Percentiles rank a stretch among this genome's conserved stretches.
These are phyloP conservation scores for Tylopilus sp. DNA, from an alignment of 768 basidiomycete genomes.

Conservation along the genomic window DNA sequence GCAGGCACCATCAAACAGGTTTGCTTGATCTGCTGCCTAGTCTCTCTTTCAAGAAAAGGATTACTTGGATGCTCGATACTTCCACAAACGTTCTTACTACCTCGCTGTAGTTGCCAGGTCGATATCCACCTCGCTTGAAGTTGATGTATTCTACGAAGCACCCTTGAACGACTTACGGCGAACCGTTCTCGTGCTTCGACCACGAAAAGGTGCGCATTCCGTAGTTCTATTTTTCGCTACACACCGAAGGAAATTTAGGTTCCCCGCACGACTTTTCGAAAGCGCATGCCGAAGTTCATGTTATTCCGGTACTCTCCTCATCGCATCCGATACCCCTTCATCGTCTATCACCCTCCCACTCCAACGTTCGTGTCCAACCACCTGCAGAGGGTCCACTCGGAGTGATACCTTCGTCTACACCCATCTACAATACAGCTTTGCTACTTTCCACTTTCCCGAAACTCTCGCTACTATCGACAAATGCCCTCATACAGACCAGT, in stretches of 20 bases:
- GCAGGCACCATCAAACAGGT: background rate
- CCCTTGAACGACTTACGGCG: slow-evolving; percentile 58
- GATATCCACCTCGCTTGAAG: slow-evolving; percentile 44
- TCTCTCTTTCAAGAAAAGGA: slow-evolving; percentile 94
- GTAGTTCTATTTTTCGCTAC: slow-evolving; percentile 22
- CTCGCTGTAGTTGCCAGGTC: slow-evolving; percentile 73
- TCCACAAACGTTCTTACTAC: slow-evolving; percentile 90
- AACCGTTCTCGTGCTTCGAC: slow-evolving; percentile 60
- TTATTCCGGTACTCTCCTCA: slow-evolving; percentile 65
- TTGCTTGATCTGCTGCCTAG: slow-evolving; percentile 33
- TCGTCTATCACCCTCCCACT: slow-evolving; percentile 69
- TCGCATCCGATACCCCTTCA: slow-evolving; percentile 62
- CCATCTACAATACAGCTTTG: slow-evolving; percentile 76
- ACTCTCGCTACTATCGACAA: slow-evolving; percentile 40
- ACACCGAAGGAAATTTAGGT: slow-evolving; percentile 35
- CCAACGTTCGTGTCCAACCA: slow-evolving; percentile 52
- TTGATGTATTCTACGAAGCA: slow-evolving; percentile 62
- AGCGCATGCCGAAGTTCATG: slow-evolving; percentile 64
- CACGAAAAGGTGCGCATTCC: slow-evolving; percentile 45
- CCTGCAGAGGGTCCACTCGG: slow-evolving; percentile 11
- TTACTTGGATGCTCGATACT: slow-evolving; percentile 82
- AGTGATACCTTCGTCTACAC: slow-evolving; percentile 49
- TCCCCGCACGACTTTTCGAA: slow-evolving; percentile 62
- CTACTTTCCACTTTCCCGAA: slow-evolving; percentile 42
- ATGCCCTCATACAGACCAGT: slow-evolving; percentile 47